These are phyloP conservation scores for Nidula niveotomentosa DNA, from an alignment of 1,284 basidiomycete species.

Conservation along the genomic window DNA sequence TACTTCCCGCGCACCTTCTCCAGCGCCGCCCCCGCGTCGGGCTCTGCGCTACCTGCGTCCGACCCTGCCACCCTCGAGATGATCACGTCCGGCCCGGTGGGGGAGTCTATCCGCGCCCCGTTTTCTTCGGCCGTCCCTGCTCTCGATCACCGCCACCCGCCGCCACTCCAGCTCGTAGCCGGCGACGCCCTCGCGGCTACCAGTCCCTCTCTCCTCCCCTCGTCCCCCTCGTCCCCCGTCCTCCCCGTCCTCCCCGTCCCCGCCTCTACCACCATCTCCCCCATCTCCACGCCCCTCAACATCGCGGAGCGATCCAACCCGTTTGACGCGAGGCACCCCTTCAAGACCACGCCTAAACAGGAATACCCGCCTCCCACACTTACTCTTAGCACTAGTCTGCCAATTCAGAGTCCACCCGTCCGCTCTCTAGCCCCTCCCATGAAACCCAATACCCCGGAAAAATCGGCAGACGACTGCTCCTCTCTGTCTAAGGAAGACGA, in stretches of 20 bases:
- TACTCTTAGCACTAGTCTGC: not conserved
- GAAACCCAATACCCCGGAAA: slow-evolving; percentile 2
- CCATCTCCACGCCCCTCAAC: not conserved
- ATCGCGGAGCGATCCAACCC: not conserved
- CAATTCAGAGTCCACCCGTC: not conserved
- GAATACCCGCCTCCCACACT: not conserved
- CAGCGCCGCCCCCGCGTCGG: slow-evolving; percentile 4
- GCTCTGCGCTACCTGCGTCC: not conserved
- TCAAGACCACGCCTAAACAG: not conserved
- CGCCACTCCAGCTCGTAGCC: slow-evolving; percentile 3
- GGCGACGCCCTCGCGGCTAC: slow-evolving; percentile 1
- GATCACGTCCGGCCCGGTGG: not conserved
- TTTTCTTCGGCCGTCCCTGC: slow-evolving; percentile 2
- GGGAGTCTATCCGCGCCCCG: slow-evolving; percentile 5
- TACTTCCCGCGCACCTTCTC: slow-evolving; percentile 22
- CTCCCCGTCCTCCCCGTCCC: not conserved
- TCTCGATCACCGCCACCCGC: slow-evolving; percentile 5
- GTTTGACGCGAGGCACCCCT: not conserved
- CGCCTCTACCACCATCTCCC: not conserved
- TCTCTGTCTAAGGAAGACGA: slow-evolving; percentile 6
- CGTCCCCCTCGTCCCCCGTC: not conserved
- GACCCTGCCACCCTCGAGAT: not conserved
- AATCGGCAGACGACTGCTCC: slow-evolving; percentile 8
- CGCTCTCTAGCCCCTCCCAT: not conserved
- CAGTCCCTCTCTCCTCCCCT: slow-evolving; percentile 5